Evolutionary conservation across 23 red algal species (phyloP).

Genomic region (Cyanidium caldarium): DNA sequence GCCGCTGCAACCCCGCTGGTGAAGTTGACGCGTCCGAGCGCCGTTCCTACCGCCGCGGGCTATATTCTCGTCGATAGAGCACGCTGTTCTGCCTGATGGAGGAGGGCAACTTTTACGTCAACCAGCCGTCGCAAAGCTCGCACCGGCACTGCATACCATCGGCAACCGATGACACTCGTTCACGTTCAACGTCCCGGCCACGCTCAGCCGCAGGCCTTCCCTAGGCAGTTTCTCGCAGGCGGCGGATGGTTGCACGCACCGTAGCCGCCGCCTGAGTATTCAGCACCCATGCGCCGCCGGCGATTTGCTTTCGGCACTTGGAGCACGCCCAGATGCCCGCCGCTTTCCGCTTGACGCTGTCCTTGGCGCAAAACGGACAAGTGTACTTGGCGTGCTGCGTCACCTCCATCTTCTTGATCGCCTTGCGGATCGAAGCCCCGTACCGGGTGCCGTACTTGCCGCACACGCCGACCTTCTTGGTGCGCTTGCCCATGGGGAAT

Average conservation of each 20-base stretch:
- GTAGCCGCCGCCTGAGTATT: slow-evolving; percentile 90
- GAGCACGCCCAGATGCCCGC: slow-evolving; percentile 96
- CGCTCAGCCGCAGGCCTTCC: too few relatives aligned
- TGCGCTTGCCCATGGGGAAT: slow-evolving; percentile 90
- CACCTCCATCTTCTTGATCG: slow-evolving; percentile 98
- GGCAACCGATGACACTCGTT: too few relatives aligned
- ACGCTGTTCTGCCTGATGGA: too few relatives aligned
- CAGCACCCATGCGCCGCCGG: slow-evolving; percentile 93
- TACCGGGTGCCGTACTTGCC: slow-evolving; percentile 99
- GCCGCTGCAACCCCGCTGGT: too few relatives aligned
- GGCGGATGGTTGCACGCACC: slow-evolving; percentile 85
- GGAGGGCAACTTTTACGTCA: too few relatives aligned
- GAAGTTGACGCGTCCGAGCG: too few relatives aligned
- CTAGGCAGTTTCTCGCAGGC: slow-evolving; percentile 75
- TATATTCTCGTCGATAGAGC: too few relatives aligned
- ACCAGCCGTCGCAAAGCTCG: too few relatives aligned
- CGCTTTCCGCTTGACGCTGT: slow-evolving; percentile 68
- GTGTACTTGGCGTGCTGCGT: slow-evolving; percentile 89
- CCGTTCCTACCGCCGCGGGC: too few relatives aligned
- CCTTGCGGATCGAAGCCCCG: slow-evolving; percentile 86
- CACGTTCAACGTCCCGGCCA: too few relatives aligned
- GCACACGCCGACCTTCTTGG: slow-evolving; percentile 84
- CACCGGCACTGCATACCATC: too few relatives aligned
- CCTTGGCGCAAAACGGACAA: slow-evolving; percentile 95
- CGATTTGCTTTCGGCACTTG: slow-evolving; percentile 66